A percentile compares a stretch with the other conserved stretches of the same genome.
Conservation (phyloP, 768 basidiomycete species). For the Mrakia gelida region DNA sequence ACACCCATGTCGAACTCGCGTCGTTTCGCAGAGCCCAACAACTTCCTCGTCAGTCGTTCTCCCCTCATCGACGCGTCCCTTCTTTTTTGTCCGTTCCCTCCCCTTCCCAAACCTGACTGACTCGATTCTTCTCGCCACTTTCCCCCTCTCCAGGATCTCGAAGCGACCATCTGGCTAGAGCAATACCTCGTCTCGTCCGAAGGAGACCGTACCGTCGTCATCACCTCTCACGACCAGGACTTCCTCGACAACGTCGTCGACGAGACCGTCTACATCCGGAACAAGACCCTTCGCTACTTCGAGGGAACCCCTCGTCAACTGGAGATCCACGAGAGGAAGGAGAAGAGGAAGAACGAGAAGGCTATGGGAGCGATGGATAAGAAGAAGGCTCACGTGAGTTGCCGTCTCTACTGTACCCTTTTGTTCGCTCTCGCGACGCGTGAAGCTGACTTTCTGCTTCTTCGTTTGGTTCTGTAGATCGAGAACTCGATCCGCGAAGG, state of each 20-base stretch:
- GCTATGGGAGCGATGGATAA: conserved; percentile 49
- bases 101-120: too few species aligned
- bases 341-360: conserved; percentile 47
- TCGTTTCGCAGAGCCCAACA: conserved; percentile 12
- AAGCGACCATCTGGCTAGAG: conserved; percentile 44
- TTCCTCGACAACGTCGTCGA: conserved; percentile 60
- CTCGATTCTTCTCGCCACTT: too few species aligned
- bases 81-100: not conserved
- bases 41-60: conserved; percentile 20
- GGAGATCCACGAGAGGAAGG: conserved; percentile 48
- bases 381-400: conserved; percentile 48
- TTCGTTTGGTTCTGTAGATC: conserved; percentile 41
- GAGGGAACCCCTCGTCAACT: conserved; percentile 46
- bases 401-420: too few species aligned
- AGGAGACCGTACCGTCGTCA: conserved; percentile 53
- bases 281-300: conserved; percentile 55
- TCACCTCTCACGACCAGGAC: conserved; percentile 63
- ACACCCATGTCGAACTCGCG: too few species aligned
- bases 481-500: conserved; percentile 57
- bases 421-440: not conserved
- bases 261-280: conserved; percentile 59
- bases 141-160: conserved; percentile 35
- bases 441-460: not conserved
- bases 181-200: conserved; percentile 48
- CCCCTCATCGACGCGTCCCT: not conserved